Conservation (phyloP, 2,329 filamentous ascomycete species). For the Penicillium sclerotigenum region DNA sequence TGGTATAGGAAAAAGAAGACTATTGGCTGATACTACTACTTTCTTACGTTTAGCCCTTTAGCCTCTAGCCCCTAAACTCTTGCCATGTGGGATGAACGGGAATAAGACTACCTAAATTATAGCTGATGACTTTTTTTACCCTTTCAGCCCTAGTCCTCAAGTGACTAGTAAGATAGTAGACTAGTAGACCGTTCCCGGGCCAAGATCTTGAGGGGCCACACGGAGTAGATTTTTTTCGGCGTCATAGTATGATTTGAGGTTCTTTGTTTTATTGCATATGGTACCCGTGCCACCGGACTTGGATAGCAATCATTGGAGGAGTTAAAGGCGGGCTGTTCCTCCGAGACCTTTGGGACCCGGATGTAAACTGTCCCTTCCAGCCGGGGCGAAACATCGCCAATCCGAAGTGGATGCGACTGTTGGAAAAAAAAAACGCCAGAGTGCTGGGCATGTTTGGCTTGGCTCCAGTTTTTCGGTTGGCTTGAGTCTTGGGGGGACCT, state of each 20-base stretch:
- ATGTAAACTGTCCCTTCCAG: neutral
- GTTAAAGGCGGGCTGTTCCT: neutral
- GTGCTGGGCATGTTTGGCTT: neutral
- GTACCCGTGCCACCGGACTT: neutral
- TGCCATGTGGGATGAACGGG: neutral
- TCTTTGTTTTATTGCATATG: neutral
- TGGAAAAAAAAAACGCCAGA: neutral
- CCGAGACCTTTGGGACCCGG: neutral
- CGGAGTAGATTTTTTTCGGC: too few relatives aligned
- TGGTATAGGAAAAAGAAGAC: neutral
- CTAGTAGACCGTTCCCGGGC: neutral
- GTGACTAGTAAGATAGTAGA: neutral
- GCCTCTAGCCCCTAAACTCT: neutral
- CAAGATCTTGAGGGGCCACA: neutral
- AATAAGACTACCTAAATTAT: neutral
- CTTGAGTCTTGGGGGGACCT: neutral
- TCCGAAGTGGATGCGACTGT: neutral
- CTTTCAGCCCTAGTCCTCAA: neutral
- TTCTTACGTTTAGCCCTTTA: neutral
- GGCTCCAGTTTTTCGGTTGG: neutral
- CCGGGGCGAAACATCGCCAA: conserved; percentile 1
- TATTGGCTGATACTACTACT: neutral
- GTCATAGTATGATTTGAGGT: neutral
- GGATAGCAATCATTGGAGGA: neutral
- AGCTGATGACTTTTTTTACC: neutral